Evolutionary conservation across 192 early-diverging fungal genomes (phyloP).

Genomic region (Umbelopsis isabellina): DNA sequence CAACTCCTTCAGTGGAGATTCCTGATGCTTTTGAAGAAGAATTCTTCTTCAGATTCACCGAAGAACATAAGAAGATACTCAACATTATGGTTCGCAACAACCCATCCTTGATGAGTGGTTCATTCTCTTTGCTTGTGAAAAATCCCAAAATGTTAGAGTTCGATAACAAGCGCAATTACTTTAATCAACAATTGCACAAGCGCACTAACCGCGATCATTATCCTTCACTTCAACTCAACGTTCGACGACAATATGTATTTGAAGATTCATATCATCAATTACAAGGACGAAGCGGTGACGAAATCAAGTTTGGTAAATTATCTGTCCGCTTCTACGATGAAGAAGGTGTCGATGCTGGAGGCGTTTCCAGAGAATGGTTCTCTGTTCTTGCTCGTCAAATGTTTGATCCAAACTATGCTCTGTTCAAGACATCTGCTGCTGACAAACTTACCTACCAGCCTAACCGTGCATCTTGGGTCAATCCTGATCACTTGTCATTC

Average conservation of each 20-base stretch:
- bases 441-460: conserved; percentile 98
- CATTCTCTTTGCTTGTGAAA: conserved; percentile 94
- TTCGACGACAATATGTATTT: conserved; percentile 92
- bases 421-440: conserved; percentile 94
- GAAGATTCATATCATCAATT: conserved; percentile 96
- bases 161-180: conserved; percentile 99
- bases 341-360: conserved; percentile 97
- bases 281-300: conserved; percentile 86
- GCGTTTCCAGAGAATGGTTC: conserved; percentile 98
- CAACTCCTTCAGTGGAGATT: conserved; percentile 1
- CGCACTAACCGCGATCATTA: conserved; percentile 68
- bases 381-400: conserved; percentile 94
- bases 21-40: conserved; percentile 38
- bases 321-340: conserved; percentile 94
- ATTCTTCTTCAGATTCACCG: conserved; percentile 89
- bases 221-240: conserved; percentile 82
- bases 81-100: conserved; percentile 99
- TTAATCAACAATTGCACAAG: conserved; percentile 93
- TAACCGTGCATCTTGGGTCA: conserved; percentile 88
- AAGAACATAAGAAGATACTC: conserved; percentile 93
- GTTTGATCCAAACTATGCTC: conserved; percentile 98
- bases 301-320: conserved; percentile 93
- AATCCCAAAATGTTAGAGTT: conserved; percentile 98
- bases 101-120: conserved; percentile 93
- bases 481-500: conserved; percentile 92